Conservation (phyloP, 2,329 filamentous ascomycete genomes). For the Ophiostoma piceae region DNA sequence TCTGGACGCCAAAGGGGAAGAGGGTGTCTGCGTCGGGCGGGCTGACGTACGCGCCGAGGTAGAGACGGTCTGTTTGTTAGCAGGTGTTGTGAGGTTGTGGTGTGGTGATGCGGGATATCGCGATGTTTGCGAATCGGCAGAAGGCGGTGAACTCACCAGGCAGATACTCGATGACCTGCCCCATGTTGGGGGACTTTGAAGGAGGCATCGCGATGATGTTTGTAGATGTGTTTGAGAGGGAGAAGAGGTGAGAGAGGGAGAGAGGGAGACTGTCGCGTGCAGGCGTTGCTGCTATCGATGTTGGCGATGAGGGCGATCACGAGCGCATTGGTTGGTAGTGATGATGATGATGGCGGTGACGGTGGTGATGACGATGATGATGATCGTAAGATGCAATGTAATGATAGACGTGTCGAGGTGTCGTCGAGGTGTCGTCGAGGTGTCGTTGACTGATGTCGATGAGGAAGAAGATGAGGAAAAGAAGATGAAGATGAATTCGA, state of each 20-base stretch:
- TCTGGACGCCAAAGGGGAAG: constrained; percentile 70
- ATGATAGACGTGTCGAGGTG: background rate
- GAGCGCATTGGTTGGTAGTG: background rate
- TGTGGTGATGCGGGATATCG: background rate
- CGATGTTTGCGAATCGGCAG: background rate
- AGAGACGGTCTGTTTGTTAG: constrained; percentile 68
- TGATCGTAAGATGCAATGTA: background rate
- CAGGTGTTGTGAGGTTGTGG: background rate
- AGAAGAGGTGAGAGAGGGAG: background rate
- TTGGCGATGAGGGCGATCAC: background rate
- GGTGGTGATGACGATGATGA: background rate
- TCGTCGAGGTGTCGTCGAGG: background rate
- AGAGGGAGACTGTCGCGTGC: background rate
- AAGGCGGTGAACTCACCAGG: constrained; percentile 58
- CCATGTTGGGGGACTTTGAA: constrained; percentile 56
- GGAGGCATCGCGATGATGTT: constrained; percentile 42
- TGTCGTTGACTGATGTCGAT: background rate
- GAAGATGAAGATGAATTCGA: constrained; percentile 1
- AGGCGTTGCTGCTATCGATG: constrained; percentile 8
- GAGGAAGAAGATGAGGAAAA: background rate
- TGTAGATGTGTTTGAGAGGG: background rate
- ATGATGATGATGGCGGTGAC: background rate
- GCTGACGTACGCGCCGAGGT: constrained; percentile 85
- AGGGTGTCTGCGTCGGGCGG: constrained; percentile 73
- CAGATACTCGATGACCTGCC: constrained; percentile 93